phyloP scores from a whole-genome alignment of 768 basidiomycete genomes.

The Nevesoporus exiguus region DNA sequence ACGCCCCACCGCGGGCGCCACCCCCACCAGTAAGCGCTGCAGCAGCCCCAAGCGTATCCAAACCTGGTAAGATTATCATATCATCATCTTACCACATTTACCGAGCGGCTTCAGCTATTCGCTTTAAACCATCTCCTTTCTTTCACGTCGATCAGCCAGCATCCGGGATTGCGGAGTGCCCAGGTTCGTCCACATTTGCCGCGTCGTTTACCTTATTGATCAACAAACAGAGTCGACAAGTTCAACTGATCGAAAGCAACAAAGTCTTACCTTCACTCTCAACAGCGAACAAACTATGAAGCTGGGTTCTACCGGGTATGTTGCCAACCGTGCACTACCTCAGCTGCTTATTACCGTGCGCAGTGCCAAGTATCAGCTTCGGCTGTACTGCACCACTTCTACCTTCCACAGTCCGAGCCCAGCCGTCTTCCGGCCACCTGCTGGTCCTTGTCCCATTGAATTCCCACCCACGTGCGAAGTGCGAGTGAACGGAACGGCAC shows the following conservation, averaged over 20 bases:
- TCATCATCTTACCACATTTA: background rate
- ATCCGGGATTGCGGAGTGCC: constrained; percentile 68
- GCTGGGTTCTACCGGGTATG: constrained; percentile 55
- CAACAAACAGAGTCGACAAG: constrained; percentile 62
- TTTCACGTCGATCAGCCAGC: constrained; percentile 64
- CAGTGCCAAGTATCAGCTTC: constrained; percentile 74
- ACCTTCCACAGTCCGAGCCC: constrained; percentile 56
- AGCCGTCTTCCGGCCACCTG: constrained; percentile 48
- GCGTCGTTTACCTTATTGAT: constrained; percentile 1
- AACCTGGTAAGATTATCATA: constrained; percentile 27
- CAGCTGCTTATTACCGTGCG: constrained; percentile 9
- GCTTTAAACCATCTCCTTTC: constrained; percentile 81
- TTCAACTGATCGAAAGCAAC: constrained; percentile 71
- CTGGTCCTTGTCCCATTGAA: constrained; percentile 71
- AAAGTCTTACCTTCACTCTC: constrained; percentile 59
- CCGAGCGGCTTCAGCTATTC: constrained; percentile 47
- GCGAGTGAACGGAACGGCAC: constrained; percentile 67
- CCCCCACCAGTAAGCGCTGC: constrained; percentile 38
- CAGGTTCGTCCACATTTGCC: constrained; percentile 47
- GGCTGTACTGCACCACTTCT: constrained; percentile 87
- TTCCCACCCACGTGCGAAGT: constrained; percentile 92
- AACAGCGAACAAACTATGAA: constrained; percentile 61
- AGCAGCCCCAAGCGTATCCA: constrained; percentile 25
- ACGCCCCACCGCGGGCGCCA: constrained; percentile 53
- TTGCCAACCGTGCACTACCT: constrained; percentile 5